Conservation (phyloP, 345 rosid genomes). For the Pistacia integerrima region DNA sequence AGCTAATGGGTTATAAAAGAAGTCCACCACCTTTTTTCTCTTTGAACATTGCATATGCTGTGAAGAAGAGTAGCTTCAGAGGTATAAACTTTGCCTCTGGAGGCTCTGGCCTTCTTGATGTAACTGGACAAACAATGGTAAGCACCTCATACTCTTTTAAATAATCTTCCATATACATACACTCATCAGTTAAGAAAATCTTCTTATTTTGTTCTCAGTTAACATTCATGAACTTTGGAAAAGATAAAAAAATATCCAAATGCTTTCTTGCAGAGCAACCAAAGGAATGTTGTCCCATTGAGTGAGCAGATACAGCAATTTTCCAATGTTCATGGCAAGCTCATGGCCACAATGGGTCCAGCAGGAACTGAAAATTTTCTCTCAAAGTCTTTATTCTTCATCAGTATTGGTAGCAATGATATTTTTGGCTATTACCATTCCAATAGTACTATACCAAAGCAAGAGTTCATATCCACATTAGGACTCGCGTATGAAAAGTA, state of each 20-base stretch:
- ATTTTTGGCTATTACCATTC: slow-evolving; percentile 37
- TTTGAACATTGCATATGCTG: slow-evolving; percentile 24
- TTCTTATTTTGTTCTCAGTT: slow-evolving; percentile 8
- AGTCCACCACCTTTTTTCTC: slow-evolving; percentile 51
- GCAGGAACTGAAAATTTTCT: slow-evolving; percentile 27
- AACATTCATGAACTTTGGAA: slow-evolving; percentile 3
- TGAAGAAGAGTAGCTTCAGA: slow-evolving; percentile 31
- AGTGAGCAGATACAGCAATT: slow-evolving; percentile 45
- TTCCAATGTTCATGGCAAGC: slow-evolving; percentile 15
- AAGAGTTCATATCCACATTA: slow-evolving; percentile 38
- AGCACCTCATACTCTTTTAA: background rate
- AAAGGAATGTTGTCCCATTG: slow-evolving; percentile 35
- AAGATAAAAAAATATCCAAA: background rate
- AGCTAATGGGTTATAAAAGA: slow-evolving; percentile 40
- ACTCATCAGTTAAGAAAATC: background rate
- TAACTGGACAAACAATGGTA: slow-evolving; percentile 32
- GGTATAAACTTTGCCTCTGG: slow-evolving; percentile 62
- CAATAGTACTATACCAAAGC: slow-evolving; percentile 18
- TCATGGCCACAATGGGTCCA: slow-evolving; percentile 26
- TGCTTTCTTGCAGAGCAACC: background rate
- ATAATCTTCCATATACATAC: background rate
- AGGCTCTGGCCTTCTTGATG: slow-evolving; percentile 48
- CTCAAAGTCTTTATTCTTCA: slow-evolving; percentile 45
- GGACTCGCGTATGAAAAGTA: slow-evolving; percentile 34
- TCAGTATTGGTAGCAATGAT: slow-evolving; percentile 60